Conservation (phyloP, 441 rosid genomes). For the Populus trichocarpa region DNA sequence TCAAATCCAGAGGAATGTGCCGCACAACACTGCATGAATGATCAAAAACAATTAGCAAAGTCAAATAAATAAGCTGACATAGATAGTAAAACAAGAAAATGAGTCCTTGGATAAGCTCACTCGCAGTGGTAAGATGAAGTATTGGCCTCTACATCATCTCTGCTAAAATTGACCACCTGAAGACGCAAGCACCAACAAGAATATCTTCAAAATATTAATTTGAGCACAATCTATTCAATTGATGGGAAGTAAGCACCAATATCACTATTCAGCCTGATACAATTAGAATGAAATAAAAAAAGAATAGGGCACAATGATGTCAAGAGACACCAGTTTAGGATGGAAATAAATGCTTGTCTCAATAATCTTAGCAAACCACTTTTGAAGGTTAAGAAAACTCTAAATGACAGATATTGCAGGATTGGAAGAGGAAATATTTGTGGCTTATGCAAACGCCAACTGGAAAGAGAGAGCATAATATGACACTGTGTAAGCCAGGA, state of each 20-base stretch:
- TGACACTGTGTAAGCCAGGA: not conserved
- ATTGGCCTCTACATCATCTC: constrained; percentile 54
- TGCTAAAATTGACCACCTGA: constrained; percentile 57
- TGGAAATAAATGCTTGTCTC: not conserved
- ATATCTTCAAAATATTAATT: not conserved
- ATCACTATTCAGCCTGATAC: not conserved
- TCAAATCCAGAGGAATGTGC: constrained; percentile 63
- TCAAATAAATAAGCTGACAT: not conserved
- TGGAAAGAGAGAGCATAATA: not conserved
- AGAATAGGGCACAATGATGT: not conserved
- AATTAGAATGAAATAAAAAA: not conserved
- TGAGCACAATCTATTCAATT: not conserved
- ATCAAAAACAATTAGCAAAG: constrained; percentile 11
- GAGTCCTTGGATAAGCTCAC: constrained; percentile 41
- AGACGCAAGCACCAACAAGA: constrained; percentile 22
- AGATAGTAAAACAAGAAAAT: constrained; percentile 2
- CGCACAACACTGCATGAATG: constrained; percentile 44
- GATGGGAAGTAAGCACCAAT: not conserved
- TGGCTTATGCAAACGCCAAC: not conserved
- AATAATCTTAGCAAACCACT: not conserved
- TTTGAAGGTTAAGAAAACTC: not conserved
- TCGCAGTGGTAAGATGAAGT: constrained; percentile 83
- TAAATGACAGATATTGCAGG: not conserved
- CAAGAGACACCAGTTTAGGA: not conserved
- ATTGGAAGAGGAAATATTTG: not conserved